Conservation (phyloP, 2,329 filamentous ascomycete genomes). For the Claviceps maximensis region DNA sequence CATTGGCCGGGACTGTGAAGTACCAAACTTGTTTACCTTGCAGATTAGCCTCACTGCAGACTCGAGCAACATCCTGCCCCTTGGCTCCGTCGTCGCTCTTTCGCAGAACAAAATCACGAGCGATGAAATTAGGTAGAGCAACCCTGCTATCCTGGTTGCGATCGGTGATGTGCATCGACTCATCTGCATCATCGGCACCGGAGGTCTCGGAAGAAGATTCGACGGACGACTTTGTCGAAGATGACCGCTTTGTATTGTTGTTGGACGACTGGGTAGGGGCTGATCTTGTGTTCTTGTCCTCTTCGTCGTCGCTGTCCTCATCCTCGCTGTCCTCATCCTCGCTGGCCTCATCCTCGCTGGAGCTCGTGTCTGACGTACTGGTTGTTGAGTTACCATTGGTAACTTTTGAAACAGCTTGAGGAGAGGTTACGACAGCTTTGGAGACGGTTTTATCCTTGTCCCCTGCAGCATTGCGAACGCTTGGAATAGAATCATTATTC, state of each 20-base stretch:
- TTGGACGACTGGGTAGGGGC: neutral
- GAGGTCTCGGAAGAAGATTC: conserved; percentile 8
- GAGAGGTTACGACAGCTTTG: conserved; percentile 10
- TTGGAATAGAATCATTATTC: conserved; percentile 9
- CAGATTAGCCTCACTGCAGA: conserved; percentile 46
- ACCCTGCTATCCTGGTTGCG: conserved; percentile 18
- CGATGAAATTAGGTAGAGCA: conserved; percentile 32
- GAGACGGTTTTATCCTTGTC: neutral
- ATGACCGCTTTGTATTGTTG: neutral
- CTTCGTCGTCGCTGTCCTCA: conserved; percentile 12
- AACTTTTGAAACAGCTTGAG: conserved; percentile 7
- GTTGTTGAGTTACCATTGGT: conserved; percentile 10
- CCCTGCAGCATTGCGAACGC: conserved; percentile 12
- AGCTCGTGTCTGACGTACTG: conserved; percentile 9
- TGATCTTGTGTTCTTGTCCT: conserved; percentile 2
- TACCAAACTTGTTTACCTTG: conserved; percentile 69
- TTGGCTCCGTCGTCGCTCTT: conserved; percentile 27
- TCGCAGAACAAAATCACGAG: conserved; percentile 40
- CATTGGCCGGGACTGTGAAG: conserved; percentile 57
- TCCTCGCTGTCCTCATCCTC: conserved; percentile 12
- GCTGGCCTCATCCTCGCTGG: conserved; percentile 11
- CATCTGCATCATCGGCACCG: conserved; percentile 21
- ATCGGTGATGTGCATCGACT: conserved; percentile 26
- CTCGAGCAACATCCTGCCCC: conserved; percentile 33
- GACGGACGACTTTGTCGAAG: conserved; percentile 3